Percentiles rank a stretch among this genome's conserved stretches.
Evolutionary conservation across 768 basidiomycete species (phyloP).

Genomic region (Xanthoconium purpureum): DNA sequence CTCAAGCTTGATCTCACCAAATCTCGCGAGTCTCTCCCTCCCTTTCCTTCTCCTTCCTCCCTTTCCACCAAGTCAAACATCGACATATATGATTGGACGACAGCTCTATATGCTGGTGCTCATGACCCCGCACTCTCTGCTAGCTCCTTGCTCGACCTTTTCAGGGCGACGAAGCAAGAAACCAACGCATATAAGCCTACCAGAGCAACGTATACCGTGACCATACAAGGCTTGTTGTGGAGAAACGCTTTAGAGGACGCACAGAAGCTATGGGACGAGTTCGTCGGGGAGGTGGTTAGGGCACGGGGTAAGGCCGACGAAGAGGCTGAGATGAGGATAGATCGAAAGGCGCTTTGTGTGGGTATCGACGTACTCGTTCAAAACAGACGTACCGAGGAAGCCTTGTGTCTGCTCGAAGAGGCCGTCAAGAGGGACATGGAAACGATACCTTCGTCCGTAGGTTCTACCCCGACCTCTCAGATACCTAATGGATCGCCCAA

Average conservation of each 20-base stretch:
- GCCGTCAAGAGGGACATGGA: slow-evolving; percentile 29
- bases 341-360: slow-evolving; percentile 45
- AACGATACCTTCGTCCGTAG: background rate
- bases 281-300: slow-evolving; percentile 22
- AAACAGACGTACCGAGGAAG: slow-evolving; percentile 42
- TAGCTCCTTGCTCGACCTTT: slow-evolving; percentile 36
- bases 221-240: slow-evolving; percentile 51
- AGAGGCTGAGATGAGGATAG: slow-evolving; percentile 31
- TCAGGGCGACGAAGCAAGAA: slow-evolving; percentile 30
- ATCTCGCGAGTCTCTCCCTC: slow-evolving; percentile 4
- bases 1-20: slow-evolving; percentile 26
- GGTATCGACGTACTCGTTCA: slow-evolving; percentile 51
- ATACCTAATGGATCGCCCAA: background rate
- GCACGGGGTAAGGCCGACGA: background rate
- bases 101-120: slow-evolving; percentile 44
- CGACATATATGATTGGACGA: slow-evolving; percentile 47
- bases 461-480: background rate
- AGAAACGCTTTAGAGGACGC: slow-evolving; percentile 42
- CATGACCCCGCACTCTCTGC: slow-evolving; percentile 36
- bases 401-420: slow-evolving; percentile 49
- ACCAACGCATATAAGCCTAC: slow-evolving; percentile 38
- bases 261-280: slow-evolving; percentile 41
- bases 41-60: background rate
- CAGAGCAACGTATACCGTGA: slow-evolving; percentile 48
- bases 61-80: slow-evolving; percentile 21